phyloP scores from a whole-genome alignment of 1,139 yeast genomes.

The Candida tropicalis region DNA sequence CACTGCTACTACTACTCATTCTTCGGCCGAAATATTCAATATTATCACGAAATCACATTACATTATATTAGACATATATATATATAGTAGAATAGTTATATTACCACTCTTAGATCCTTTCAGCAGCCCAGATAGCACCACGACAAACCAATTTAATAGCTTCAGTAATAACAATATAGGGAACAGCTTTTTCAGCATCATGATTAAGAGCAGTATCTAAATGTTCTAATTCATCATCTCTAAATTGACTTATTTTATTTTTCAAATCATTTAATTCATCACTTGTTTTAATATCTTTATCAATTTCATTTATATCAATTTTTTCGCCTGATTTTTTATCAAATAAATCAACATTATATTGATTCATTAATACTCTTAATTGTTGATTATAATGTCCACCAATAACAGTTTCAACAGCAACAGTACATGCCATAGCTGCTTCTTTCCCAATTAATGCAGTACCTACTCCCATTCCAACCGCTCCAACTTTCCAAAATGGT shows the following conservation, averaged over 20 bases:
- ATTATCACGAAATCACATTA: no score
- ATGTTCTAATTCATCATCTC: conserved; percentile 97
- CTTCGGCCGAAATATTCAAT: no score
- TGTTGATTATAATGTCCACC: conserved; percentile 96
- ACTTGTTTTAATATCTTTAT: conserved; percentile 33
- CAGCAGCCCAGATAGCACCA: conserved; percentile 93
- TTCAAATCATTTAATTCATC: conserved; percentile 64
- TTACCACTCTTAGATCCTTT: conserved; percentile 51
- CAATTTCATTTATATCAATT: conserved; percentile 26
- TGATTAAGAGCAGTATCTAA: conserved; percentile 89
- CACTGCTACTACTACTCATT: no score
- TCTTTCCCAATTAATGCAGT: conserved; percentile 89
- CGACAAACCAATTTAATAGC: conserved; percentile 80
- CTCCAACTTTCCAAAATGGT: conserved; percentile 93
- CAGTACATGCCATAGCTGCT: conserved; percentile 99
- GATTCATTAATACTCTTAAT: conserved; percentile 70
- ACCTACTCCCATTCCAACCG: conserved; percentile 80
- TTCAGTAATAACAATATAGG: conserved; percentile 86
- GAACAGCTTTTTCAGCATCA: conserved; percentile 92
- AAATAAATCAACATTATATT: conserved; percentile 49
- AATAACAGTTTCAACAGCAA: conserved; percentile 97
- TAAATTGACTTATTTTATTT: conserved; percentile 67
- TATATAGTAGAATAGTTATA: no score
- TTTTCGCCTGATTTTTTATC: conserved; percentile 46
- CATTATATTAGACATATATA: no score